Evolutionary conservation across 2,329 filamentous ascomycete genomes (phyloP), one percentile per base, ranked within the genome.

Genomic region (Geosmithia flava): DNA sequence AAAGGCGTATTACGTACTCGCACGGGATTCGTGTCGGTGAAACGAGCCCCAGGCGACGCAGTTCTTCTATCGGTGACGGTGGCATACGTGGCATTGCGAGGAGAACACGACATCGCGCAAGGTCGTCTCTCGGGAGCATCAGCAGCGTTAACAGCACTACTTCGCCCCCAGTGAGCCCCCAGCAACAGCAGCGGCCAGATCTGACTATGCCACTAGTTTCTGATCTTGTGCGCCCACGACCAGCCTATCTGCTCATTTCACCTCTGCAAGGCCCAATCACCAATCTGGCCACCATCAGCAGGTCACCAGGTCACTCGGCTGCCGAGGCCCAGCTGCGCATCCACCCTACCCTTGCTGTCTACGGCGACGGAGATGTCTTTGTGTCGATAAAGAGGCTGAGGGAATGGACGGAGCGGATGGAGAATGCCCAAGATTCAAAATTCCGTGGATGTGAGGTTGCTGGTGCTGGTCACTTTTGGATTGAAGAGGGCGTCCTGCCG

Each of bases 361-460:
- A 82, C 58, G 91, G 90, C 1, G 78, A 83, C 46, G 70, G 75
- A 3, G 90, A 97, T 61, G 66, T 74, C 0, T 94, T 96, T 53
- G 81, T 86, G 1, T 76, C 81, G 1, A 69, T 69, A 3, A 74
- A 71, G 50, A 85, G 78, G 61, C 68, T 90, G 54, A 72, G 76
- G 11, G 65, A 70, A 1, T 95, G 90, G 90, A 69, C 70, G 10
- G 65, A 67, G 41, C 72, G 69, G 50, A 64, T 90, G 43, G 61
- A 64, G 17, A 59, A 30, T 13, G 17, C 19, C 7, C 47, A 46
- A 40, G 62, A 13, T 55, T 78, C 75, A 17, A 57, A 52, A 46
- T 80, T 82, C 49, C 59, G 55, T 5, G 66, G 63, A 15, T 57
- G 64, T 2, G 75, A 80, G 53, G 65, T 83, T 20, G 53, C 62